phyloP scores from a whole-genome alignment of 2,329 filamentous ascomycete species.

The Apiospora hydei region DNA sequence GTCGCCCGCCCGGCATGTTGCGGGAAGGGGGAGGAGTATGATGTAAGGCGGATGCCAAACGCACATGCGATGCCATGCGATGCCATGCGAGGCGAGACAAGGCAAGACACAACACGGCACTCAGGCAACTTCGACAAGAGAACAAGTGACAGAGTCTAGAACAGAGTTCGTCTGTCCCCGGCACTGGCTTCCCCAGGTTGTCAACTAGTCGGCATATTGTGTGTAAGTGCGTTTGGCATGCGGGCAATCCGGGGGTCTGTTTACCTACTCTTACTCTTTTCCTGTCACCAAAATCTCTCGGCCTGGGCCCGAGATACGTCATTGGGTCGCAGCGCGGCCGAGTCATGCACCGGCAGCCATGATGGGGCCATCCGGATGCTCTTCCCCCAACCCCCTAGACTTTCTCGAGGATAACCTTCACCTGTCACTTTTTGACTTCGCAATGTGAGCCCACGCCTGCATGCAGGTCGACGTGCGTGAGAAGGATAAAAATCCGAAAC shows the following conservation, averaged over 20 bases:
- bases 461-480: not conserved
- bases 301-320: not conserved
- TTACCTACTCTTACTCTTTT: not conserved
- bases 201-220: not conserved
- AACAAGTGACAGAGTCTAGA: not conserved
- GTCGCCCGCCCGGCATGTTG: not conserved
- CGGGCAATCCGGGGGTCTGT: not conserved
- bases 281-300: not conserved
- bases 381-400: too few relatives aligned
- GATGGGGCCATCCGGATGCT: not conserved
- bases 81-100: not conserved
- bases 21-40: not conserved
- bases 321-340: not conserved
- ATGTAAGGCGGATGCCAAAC: not conserved
- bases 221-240: not conserved
- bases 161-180: not conserved
- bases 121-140: too few relatives aligned
- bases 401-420: not conserved
- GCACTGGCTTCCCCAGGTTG: not conserved
- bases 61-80: not conserved
- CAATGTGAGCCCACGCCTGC: not conserved
- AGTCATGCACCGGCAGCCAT: not conserved
- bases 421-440: slow-evolving; percentile 10
- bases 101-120: not conserved
- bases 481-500: not conserved